Evolutionary conservation across 805 yeast genomes (phyloP).

Genomic region (Metschnikowia sp.): DNA sequence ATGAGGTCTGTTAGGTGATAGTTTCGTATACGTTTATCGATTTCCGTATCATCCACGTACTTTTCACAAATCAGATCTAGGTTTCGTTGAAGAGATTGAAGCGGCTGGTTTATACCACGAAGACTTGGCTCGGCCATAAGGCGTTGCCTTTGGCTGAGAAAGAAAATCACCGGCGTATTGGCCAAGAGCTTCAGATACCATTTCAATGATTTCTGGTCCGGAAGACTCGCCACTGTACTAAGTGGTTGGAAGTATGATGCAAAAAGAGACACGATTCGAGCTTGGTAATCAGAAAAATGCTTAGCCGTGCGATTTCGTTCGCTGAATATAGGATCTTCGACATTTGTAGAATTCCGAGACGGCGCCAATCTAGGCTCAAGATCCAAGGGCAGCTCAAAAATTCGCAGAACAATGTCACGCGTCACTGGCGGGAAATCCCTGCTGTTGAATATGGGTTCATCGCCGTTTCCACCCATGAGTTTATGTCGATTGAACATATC

Average conservation of each 20-base stretch:
- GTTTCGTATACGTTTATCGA: constrained; percentile 17
- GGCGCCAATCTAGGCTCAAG: constrained; percentile 6
- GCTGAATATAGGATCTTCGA: constrained; percentile 8
- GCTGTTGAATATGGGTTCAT: constrained; percentile 10
- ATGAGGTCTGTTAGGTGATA: constrained; percentile 33
- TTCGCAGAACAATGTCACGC: constrained; percentile 16
- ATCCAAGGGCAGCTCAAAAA: constrained; percentile 21
- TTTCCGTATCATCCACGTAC: constrained; percentile 1
- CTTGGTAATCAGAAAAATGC: constrained; percentile 22
- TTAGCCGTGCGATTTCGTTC: constrained; percentile 13
- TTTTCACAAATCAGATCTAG: constrained; percentile 12
- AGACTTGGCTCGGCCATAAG: constrained; percentile 27
- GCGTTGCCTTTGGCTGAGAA: constrained; percentile 26
- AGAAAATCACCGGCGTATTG: constrained; percentile 28
- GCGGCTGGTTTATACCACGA: constrained; percentile 22
- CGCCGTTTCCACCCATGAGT: constrained; percentile 11
- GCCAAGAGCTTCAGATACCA: constrained; percentile 30
- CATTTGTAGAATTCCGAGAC: no score
- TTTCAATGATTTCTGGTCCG: constrained; percentile 20
- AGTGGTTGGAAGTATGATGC: constrained; percentile 27
- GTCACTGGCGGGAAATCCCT: constrained; percentile 25
- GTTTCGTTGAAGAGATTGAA: constrained; percentile 11
- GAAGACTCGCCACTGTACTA: constrained; percentile 10
- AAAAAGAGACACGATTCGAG: constrained; percentile 23
- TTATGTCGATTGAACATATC: constrained; percentile 20